A percentile compares a stretch with the other conserved stretches of the same genome.
Evolutionary conservation across 2,329 filamentous ascomycete species (phyloP).

Genomic region (Trichoderma arundinaceum): DNA sequence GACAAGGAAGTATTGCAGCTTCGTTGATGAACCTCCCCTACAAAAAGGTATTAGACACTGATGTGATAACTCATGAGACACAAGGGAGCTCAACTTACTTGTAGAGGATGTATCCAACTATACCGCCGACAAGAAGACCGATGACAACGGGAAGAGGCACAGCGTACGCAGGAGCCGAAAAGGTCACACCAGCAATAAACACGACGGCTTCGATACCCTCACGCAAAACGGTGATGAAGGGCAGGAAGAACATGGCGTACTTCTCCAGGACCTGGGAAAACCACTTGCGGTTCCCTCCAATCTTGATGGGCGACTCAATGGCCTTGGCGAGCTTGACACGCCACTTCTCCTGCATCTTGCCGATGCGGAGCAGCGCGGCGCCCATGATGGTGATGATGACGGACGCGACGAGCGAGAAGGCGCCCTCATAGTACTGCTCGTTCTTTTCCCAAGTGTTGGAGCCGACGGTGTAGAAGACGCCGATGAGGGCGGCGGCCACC

Average conservation of each 20-base stretch:
- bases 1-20: constrained; percentile 76
- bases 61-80: neutral
- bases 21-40: constrained; percentile 52
- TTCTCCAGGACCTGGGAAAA: constrained; percentile 72
- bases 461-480: constrained; percentile 71
- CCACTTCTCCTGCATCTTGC: constrained; percentile 87
- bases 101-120: constrained; percentile 78
- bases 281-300: constrained; percentile 51
- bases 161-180: constrained; percentile 73
- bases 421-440: constrained; percentile 81
- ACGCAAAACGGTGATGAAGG: constrained; percentile 85
- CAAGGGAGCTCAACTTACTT: constrained; percentile 56
- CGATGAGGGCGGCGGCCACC: constrained; percentile 71
- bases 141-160: constrained; percentile 79
- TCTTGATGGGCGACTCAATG: constrained; percentile 59
- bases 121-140: constrained; percentile 69
- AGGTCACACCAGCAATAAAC: constrained; percentile 83
- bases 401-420: constrained; percentile 75
- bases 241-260: constrained; percentile 84
- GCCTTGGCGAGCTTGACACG: constrained; percentile 77
- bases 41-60: neutral
- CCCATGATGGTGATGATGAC: constrained; percentile 85
- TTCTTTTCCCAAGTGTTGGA: constrained; percentile 68
- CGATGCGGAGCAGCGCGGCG: constrained; percentile 77
- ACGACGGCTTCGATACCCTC: constrained; percentile 87